A percentile compares a stretch with the other conserved stretches of the same genome.
phyloP scores from a whole-genome alignment of 108 stramenopile species.

The Nitzschia sp. region DNA sequence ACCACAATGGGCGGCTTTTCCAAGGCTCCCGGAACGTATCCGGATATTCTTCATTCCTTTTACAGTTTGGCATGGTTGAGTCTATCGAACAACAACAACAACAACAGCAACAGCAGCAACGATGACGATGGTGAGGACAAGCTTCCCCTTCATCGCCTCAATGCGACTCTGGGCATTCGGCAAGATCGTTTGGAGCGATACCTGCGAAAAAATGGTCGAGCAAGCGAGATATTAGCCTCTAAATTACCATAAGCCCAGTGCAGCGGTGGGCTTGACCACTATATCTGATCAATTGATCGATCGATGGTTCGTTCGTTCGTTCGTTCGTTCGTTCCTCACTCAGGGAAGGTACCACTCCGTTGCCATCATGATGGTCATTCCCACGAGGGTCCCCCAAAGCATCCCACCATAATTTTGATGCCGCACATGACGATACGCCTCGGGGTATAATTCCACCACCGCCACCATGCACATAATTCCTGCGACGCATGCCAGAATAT shows the following conservation, averaged over 20 bases:
- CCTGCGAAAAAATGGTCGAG: neutral
- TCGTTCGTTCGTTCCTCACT: too few species aligned
- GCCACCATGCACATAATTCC: conserved; percentile 85
- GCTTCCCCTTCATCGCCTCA: conserved; percentile 7
- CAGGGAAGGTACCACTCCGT: conserved; percentile 35
- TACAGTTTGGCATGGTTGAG: conserved; percentile 83
- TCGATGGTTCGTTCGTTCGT: too few species aligned
- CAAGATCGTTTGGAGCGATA: neutral
- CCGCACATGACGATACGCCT: conserved; percentile 48
- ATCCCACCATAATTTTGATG: conserved; percentile 21
- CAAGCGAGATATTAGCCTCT: too few species aligned
- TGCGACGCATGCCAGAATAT: conserved; percentile 83
- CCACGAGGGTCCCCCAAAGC: conserved; percentile 25
- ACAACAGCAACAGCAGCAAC: too few species aligned
- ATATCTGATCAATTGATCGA: too few species aligned
- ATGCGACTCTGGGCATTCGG: conserved; percentile 31
- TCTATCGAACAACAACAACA: conserved; percentile 25
- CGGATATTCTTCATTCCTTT: conserved; percentile 89
- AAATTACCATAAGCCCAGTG: too few species aligned
- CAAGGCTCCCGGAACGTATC: conserved; percentile 66
- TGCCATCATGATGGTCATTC: conserved; percentile 28
- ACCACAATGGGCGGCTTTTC: conserved; percentile 75
- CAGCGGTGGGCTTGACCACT: too few species aligned
- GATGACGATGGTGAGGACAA: conserved; percentile 3
- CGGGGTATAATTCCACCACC: conserved; percentile 75